Conservation (phyloP, 495 filamentous ascomycete species). For the Penicillium longicatenatum region DNA sequence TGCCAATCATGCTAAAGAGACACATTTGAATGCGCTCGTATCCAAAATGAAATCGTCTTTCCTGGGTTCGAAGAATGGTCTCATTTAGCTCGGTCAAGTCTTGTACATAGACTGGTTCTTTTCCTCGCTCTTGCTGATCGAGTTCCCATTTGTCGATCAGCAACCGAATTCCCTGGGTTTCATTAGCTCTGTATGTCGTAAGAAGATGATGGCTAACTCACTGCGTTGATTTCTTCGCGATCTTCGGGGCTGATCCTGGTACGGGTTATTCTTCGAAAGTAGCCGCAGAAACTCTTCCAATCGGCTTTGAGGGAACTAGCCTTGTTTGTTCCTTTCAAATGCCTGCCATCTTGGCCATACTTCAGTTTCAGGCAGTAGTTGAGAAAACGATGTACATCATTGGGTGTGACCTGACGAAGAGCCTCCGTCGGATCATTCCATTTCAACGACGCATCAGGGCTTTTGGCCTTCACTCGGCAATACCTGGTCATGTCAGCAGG, state of each 20-base stretch:
- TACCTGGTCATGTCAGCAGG: conserved; percentile 5
- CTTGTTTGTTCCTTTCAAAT: conserved; percentile 20
- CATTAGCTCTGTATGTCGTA: not conserved
- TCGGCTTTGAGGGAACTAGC: conserved; percentile 19
- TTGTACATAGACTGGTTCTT: conserved; percentile 25
- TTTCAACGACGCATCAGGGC: conserved; percentile 5
- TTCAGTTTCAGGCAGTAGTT: conserved; percentile 23
- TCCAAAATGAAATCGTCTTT: conserved; percentile 26
- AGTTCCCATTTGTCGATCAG: conserved; percentile 18
- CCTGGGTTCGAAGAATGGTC: conserved; percentile 23
- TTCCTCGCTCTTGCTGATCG: conserved; percentile 17
- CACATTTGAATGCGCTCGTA: conserved; percentile 23
- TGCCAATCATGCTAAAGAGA: conserved; percentile 19
- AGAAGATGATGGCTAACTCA: conserved; percentile 9
- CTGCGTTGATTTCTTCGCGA: conserved; percentile 9
- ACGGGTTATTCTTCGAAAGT: conserved; percentile 12
- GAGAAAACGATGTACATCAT: conserved; percentile 21
- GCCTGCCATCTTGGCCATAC: conserved; percentile 10
- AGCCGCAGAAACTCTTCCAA: conserved; percentile 20
- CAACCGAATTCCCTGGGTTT: conserved; percentile 20
- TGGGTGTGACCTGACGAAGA: conserved; percentile 11
- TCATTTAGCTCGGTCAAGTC: conserved; percentile 27
- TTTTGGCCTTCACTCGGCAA: conserved; percentile 15
- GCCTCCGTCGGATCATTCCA: conserved; percentile 7
- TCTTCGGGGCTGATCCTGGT: conserved; percentile 15